Evolutionary conservation across 1,139 yeast species (phyloP), one percentile per base, ranked within the genome.

Genomic region (Yamadazyma buinensis): DNA sequence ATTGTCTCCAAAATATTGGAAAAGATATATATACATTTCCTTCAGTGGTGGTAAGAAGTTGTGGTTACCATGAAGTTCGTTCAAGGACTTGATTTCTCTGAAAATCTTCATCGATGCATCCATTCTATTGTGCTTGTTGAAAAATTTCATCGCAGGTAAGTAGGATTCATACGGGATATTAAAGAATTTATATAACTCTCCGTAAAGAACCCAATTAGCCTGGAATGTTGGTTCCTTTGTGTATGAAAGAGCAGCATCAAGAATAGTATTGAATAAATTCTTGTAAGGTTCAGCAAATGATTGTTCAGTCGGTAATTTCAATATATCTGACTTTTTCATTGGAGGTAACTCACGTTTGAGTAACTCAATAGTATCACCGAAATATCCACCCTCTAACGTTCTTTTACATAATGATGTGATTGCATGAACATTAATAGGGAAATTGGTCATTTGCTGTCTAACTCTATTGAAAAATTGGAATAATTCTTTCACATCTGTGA

Each of bases 61-160:
- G 29, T 57, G 59, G 26, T 48, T 52, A 1, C 80, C 82, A 33
- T 76, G 79, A 14, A 72, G 61, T 51, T 79, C 79, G 47, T 75
- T 69, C 30, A 79, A 57, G 42, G 68, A 65, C 43, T 80, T 73
- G 60, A 84, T 62, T 43, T 76, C 77, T 41, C 84, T 74, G 57
- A 85, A 83, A 5, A 84, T 71, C 18, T 72, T 59, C 33, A 83
- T 61, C 1, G 94, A 77, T 13, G 81, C 80, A 43, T 82, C 78
- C 20, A 85, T 78, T 32, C 86, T 61, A 19, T 70, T 69, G 19
- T 74, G 59, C 12, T 65, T 60, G 45, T 84, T 75, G 46, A 84
- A 81, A 47, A 73, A 77, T 42, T 67, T 60, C 67, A 84, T 72
- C 1, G 81, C 63, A 1, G 83, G 82, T 27, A 75, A 62, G 47